Evolutionary conservation across 495 filamentous ascomycete genomes (phyloP).

Genomic region (Penicillium maclennaniae): DNA sequence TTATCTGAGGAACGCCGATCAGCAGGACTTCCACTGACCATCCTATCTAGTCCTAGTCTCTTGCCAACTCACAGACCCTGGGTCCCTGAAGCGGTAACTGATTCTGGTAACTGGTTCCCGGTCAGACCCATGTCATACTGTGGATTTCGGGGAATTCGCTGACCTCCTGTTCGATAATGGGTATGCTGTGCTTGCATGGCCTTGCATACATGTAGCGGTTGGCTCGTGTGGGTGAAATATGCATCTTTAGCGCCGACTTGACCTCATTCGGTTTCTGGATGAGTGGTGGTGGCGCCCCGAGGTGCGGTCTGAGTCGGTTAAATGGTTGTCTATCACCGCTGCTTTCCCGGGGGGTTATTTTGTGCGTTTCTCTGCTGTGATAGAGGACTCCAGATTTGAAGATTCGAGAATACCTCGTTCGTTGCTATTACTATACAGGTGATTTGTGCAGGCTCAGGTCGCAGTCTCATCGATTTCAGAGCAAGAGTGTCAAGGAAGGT

Average conservation of each 20-base stretch:
- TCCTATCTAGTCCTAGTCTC: conserved; percentile 18
- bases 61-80: background rate
- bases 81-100: background rate
- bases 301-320: background rate
- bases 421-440: no score
- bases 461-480: background rate
- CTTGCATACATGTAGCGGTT: background rate
- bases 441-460: no score
- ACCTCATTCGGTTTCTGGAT: background rate
- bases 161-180: background rate
- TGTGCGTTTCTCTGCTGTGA: background rate
- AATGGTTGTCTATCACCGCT: background rate
- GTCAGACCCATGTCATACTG: background rate
- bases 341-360: background rate
- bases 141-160: background rate
- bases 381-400: background rate
- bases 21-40: background rate
- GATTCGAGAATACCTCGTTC: background rate
- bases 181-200: background rate
- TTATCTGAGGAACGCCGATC: background rate
- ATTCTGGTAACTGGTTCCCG: background rate
- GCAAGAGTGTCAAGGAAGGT: background rate
- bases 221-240: background rate
- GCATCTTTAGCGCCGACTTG: background rate
- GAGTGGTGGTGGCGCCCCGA: background rate